Conservation (phyloP, 1,284 basidiomycete genomes). For the Naganishia albida region DNA sequence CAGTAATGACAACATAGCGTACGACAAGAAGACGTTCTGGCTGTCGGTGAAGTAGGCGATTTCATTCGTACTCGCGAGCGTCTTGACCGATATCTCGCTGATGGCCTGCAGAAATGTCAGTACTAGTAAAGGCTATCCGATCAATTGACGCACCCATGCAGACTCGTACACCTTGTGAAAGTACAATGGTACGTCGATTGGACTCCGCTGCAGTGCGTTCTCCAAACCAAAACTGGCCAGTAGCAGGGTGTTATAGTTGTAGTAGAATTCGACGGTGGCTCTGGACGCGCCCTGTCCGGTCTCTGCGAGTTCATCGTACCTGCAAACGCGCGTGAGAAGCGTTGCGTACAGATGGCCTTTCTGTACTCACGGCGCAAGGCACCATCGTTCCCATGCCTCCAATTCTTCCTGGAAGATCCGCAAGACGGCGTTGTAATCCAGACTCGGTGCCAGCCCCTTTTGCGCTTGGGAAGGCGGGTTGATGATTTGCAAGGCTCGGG, state of each 20-base stretch:
- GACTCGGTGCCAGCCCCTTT: constrained; percentile 74
- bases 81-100: constrained; percentile 31
- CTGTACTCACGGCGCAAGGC: constrained; percentile 50
- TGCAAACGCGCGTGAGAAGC: neutral
- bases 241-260: constrained; percentile 79
- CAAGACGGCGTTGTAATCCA: constrained; percentile 80
- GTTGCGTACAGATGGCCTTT: constrained; percentile 1
- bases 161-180: constrained; percentile 63
- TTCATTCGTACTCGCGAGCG: constrained; percentile 60
- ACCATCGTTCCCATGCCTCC: constrained; percentile 67
- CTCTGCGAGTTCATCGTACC: constrained; percentile 8
- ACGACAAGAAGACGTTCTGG: constrained; percentile 86
- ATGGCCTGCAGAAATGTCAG: constrained; percentile 9
- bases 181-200: constrained; percentile 53
- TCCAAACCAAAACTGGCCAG: constrained; percentile 94
- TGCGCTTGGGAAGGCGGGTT: constrained; percentile 60
- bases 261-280: constrained; percentile 66
- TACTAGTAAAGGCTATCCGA: too few relatives aligned
- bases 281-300: constrained; percentile 15
- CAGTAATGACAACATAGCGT: constrained; percentile 70
- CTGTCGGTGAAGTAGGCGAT: constrained; percentile 86
- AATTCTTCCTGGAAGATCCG: constrained; percentile 82
- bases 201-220: constrained; percentile 77
- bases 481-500: constrained; percentile 82
- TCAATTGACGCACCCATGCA: constrained; percentile 55